A percentile compares a stretch with the other conserved stretches of the same genome.
phyloP scores from a whole-genome alignment of 73 alveolate species.

The Effrenium voratum region DNA sequence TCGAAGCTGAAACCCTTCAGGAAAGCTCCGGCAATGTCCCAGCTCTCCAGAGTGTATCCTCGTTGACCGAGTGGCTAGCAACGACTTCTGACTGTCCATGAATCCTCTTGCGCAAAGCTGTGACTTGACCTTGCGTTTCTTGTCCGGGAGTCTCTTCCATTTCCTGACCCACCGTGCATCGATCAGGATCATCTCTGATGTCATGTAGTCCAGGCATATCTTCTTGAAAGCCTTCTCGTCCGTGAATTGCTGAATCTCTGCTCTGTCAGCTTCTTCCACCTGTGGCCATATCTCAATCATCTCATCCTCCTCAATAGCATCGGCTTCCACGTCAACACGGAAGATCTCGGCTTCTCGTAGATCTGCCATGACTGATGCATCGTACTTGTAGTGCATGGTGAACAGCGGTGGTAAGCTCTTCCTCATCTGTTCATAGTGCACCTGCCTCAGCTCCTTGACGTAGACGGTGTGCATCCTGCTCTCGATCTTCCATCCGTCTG shows the following conservation, averaged over 20 bases:
- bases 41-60: no score
- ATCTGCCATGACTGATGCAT: neutral
- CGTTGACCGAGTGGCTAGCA: neutral
- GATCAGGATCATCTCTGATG: neutral
- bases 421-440: neutral
- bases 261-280: neutral
- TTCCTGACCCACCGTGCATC: slow-evolving; percentile 33
- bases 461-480: no score
- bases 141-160: neutral
- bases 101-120: neutral
- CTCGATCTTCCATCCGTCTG: no score
- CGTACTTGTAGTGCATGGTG: neutral
- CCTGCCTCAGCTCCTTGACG: no score
- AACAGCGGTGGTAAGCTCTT: neutral
- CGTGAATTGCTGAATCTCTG: neutral
- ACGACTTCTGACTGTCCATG: neutral
- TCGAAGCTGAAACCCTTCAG: no score
- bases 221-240: slow-evolving; percentile 17
- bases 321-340: slow-evolving; percentile 8
- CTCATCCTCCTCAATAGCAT: neutral
- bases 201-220: neutral
- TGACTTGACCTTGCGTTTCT: neutral
- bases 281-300: neutral
- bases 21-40: no score
- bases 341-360: neutral